A percentile compares a stretch with the other conserved stretches of the same genome.
Conservation (phyloP, 441 rosid species). For the Flueggea neowawraea region DNA sequence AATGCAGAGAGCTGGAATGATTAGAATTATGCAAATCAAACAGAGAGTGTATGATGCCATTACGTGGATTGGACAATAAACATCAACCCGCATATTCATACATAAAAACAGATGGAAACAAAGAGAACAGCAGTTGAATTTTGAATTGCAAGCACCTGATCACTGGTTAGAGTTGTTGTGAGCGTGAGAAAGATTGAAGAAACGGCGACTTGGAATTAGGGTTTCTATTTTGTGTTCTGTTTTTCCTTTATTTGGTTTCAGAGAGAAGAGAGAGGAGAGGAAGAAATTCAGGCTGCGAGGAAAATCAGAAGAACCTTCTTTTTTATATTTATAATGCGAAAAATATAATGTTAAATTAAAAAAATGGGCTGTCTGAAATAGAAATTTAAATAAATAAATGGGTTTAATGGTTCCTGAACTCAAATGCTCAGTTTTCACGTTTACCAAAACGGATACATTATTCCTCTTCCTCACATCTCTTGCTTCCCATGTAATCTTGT, state of each 20-base stretch:
- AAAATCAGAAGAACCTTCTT: background rate
- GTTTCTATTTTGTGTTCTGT: slow-evolving; percentile 1
- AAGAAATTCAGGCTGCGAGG: background rate
- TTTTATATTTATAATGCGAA: too few species aligned
- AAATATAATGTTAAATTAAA: too few species aligned
- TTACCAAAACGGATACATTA: too few species aligned
- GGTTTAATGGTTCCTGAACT: too few species aligned
- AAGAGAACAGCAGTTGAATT: background rate
- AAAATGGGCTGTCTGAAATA: too few species aligned
- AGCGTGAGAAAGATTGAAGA: background rate
- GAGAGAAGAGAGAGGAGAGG: background rate
- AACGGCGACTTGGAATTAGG: slow-evolving; percentile 21
- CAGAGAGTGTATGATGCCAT: background rate
- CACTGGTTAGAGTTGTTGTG: slow-evolving; percentile 7
- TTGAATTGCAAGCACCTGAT: slow-evolving; percentile 25
- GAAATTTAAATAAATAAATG: too few species aligned
- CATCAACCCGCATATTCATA: background rate
- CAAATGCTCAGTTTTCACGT: too few species aligned
- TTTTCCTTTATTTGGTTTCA: background rate
- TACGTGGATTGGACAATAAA: background rate
- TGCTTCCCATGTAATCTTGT: too few species aligned
- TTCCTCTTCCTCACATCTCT: too few species aligned
- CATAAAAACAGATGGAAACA: background rate
- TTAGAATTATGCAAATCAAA: slow-evolving; percentile 16
- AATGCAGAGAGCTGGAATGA: slow-evolving; percentile 22